Percentiles rank a stretch among this genome's conserved stretches.
These are phyloP conservation scores for Chlamydomonas applanata DNA, from an alignment of 139 green algal species.

Conservation along the genomic window DNA sequence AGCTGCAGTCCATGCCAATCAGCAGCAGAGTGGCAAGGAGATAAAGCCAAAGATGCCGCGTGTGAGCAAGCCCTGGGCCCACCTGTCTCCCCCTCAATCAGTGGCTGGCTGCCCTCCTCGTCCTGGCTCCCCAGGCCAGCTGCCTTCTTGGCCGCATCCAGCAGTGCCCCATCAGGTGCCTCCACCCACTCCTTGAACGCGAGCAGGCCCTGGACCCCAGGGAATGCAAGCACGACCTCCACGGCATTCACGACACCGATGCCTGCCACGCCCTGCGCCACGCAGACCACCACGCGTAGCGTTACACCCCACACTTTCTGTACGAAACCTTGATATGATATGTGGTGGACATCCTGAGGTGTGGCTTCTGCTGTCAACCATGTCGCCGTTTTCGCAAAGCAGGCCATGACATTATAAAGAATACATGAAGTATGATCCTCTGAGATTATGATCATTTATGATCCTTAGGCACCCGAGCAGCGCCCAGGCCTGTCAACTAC, in stretches of 20 bases:
- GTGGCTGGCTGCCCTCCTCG: background rate
- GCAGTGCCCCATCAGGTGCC: constrained; percentile 39
- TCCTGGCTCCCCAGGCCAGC: constrained; percentile 2
- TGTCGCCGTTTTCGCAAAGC: too few relatives aligned
- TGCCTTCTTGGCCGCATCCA: constrained; percentile 1
- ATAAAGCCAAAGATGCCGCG: background rate
- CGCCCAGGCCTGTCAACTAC: too few relatives aligned
- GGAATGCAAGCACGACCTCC: constrained; percentile 86
- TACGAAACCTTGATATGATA: too few relatives aligned
- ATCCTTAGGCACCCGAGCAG: too few relatives aligned
- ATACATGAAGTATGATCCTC: too few relatives aligned
- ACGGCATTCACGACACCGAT: constrained; percentile 95
- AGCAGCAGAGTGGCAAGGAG: background rate
- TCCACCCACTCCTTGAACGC: constrained; percentile 69
- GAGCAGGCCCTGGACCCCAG: constrained; percentile 46
- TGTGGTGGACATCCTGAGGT: too few relatives aligned
- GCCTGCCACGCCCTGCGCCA: constrained; percentile 42
- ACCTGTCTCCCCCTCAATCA: constrained; percentile 3
- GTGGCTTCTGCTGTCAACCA: too few relatives aligned
- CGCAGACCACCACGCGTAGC: too few relatives aligned
- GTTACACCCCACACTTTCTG: too few relatives aligned
- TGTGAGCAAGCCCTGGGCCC: background rate
- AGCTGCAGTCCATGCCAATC: too few relatives aligned
- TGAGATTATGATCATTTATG: too few relatives aligned
- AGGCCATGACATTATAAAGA: too few relatives aligned